phyloP scores from a whole-genome alignment of 2,329 filamentous ascomycete species.

The Neurospora crassa region DNA sequence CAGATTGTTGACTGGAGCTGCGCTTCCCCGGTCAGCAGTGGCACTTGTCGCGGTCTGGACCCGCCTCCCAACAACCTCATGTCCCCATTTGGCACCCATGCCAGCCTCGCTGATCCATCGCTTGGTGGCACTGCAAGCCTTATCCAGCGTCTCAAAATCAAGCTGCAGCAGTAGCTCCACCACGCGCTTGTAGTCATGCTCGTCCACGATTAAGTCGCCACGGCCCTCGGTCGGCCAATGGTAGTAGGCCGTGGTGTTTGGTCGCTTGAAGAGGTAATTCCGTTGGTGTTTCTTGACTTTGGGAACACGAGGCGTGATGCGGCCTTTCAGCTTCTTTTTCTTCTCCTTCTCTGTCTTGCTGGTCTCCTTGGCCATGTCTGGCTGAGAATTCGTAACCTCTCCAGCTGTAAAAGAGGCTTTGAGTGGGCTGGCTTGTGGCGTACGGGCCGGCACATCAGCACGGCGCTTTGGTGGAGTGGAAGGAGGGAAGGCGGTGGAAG shows the following conservation, averaged over 20 bases:
- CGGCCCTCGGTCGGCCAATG: constrained; percentile 53
- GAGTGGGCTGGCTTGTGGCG: constrained; percentile 18
- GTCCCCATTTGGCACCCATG: constrained; percentile 42
- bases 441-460: constrained; percentile 9
- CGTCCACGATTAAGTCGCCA: constrained; percentile 53
- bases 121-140: constrained; percentile 53
- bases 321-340: constrained; percentile 44
- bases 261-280: constrained; percentile 38
- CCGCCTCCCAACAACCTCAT: constrained; percentile 36
- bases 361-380: constrained; percentile 23
- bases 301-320: constrained; percentile 54
- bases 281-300: constrained; percentile 51
- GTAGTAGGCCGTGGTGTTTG: constrained; percentile 51
- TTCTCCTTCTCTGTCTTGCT: constrained; percentile 23
- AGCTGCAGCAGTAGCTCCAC: constrained; percentile 62
- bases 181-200: constrained; percentile 56
- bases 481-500: constrained; percentile 6
- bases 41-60: constrained; percentile 15
- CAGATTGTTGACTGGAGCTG: constrained; percentile 32
- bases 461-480: constrained; percentile 25
- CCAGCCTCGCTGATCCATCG: constrained; percentile 64
- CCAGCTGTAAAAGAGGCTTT: constrained; percentile 15
- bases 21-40: constrained; percentile 11
- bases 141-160: constrained; percentile 58
- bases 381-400: constrained; percentile 21